Conservation (phyloP, 2,329 filamentous ascomycete genomes). For the Aspergillus ruber region DNA sequence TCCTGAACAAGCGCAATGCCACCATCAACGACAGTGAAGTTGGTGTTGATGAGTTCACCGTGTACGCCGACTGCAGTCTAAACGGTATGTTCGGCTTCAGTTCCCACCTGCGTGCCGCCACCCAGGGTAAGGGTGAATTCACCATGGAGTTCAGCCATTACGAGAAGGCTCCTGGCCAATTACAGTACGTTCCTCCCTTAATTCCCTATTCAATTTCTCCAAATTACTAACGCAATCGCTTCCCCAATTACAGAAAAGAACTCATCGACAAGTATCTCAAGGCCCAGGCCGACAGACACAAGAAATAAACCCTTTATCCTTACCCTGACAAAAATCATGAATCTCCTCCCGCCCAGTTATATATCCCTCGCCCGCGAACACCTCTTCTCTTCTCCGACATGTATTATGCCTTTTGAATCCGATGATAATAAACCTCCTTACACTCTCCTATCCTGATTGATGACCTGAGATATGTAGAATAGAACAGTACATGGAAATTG, state of each 20-base stretch:
- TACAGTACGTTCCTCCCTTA: slow-evolving; percentile 63
- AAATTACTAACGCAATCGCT: too few relatives aligned
- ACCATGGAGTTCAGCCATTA: slow-evolving; percentile 99
- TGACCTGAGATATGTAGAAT: not conserved
- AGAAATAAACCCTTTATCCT: slow-evolving; percentile 42
- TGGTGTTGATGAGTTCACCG: slow-evolving; percentile 85
- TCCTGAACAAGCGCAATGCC: slow-evolving; percentile 94
- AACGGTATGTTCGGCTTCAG: slow-evolving; percentile 99
- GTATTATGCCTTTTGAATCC: slow-evolving; percentile 1
- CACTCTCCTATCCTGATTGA: not conserved
- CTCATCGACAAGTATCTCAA: slow-evolving; percentile 63
- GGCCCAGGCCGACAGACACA: slow-evolving; percentile 57
- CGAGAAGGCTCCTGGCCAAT: slow-evolving; percentile 71
- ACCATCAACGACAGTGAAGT: slow-evolving; percentile 95
- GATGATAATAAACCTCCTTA: not conserved
- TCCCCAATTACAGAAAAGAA: slow-evolving; percentile 49
- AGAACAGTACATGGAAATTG: not conserved
- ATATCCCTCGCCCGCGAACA: not conserved
- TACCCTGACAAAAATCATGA: not conserved
- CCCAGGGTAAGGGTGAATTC: slow-evolving; percentile 97
- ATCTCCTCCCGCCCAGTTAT: not conserved
- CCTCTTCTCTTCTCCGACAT: not conserved
- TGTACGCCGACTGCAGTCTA: slow-evolving; percentile 84
- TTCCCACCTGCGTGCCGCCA: slow-evolving; percentile 81
- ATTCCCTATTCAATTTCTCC: not conserved